Evolutionary conservation across 2,329 filamentous ascomycete genomes (phyloP).

Genomic region (Calonectria hongkongensis): DNA sequence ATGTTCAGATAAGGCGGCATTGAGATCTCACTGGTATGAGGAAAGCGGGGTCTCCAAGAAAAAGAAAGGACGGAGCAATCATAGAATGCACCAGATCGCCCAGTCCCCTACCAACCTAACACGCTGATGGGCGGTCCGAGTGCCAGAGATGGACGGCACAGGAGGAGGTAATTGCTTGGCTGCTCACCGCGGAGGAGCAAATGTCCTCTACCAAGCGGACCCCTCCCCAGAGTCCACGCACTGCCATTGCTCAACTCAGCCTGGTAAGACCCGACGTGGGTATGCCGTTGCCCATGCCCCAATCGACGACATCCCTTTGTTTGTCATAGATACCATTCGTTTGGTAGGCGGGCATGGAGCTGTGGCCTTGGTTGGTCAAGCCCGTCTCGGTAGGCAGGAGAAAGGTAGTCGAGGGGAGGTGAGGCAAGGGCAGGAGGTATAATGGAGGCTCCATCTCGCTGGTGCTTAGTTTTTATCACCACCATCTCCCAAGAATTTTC

Average conservation of each 20-base stretch:
- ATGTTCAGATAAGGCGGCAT: not conserved
- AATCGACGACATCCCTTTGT: conserved; percentile 34
- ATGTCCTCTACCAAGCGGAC: conserved; percentile 23
- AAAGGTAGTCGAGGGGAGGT: conserved; percentile 32
- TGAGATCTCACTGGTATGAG: conserved; percentile 13
- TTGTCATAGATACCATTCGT: conserved; percentile 38
- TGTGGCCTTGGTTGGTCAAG: conserved; percentile 33
- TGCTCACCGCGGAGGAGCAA: conserved; percentile 15
- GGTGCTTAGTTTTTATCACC: conserved; percentile 46
- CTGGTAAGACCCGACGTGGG: conserved; percentile 21
- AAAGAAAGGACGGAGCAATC: conserved; percentile 2
- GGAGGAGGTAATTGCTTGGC: conserved; percentile 20
- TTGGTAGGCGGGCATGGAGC: conserved; percentile 32
- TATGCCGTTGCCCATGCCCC: conserved; percentile 19
- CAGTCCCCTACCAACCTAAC: conserved; percentile 12
- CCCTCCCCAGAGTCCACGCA: conserved; percentile 15
- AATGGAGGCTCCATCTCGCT: conserved; percentile 36
- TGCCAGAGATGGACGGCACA: conserved; percentile 15
- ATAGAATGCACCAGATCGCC: conserved; percentile 18
- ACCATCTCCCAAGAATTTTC: conserved; percentile 45
- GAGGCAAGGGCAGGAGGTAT: conserved; percentile 26
- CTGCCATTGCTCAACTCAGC: conserved; percentile 18
- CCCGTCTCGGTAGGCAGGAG: conserved; percentile 35
- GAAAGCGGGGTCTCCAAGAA: conserved; percentile 12
- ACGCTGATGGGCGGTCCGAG: conserved; percentile 15